A percentile compares a stretch with the other conserved stretches of the same genome.
These are phyloP conservation scores for Syzygium oleosum DNA, from an alignment of 345 rosid genomes.

Conservation along the genomic window DNA sequence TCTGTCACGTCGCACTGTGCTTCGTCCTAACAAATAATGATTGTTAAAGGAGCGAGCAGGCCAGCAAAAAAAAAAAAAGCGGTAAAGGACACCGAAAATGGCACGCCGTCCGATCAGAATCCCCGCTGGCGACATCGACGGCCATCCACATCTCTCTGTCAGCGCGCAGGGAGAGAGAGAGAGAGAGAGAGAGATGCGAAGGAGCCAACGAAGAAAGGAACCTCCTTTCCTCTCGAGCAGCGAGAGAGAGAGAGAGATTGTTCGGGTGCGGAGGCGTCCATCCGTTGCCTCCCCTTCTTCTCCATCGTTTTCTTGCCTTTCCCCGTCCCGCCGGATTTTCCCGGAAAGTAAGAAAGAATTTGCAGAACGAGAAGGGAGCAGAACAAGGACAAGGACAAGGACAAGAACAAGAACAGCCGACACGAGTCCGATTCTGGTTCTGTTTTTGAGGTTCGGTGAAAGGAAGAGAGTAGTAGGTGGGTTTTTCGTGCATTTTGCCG, in stretches of 20 bases:
- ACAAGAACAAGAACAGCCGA: neutral
- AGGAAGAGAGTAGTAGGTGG: neutral
- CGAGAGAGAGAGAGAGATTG: conserved; percentile 2
- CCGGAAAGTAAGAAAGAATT: neutral
- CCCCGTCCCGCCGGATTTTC: conserved; percentile 10
- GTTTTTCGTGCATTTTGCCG: neutral
- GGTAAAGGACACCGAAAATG: neutral
- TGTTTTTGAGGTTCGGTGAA: neutral
- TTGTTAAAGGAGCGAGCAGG: neutral
- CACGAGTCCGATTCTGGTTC: neutral
- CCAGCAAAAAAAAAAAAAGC: neutral
- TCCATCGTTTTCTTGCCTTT: neutral
- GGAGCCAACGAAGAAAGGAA: conserved; percentile 28
- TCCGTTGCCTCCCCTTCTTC: conserved; percentile 2
- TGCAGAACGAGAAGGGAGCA: neutral
- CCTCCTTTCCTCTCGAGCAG: conserved; percentile 13
- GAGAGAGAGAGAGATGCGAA: neutral
- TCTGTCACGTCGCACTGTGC: neutral
- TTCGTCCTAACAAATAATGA: neutral
- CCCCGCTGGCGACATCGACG: neutral
- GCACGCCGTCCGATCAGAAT: neutral
- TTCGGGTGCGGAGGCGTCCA: conserved; percentile 14
- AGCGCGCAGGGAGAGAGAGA: neutral
- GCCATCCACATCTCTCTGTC: neutral
- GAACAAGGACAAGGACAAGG: neutral